Evolutionary conservation across 805 yeast genomes (phyloP), one percentile per base, ranked within the genome.

Genomic region (Candida vartiovaarae): DNA sequence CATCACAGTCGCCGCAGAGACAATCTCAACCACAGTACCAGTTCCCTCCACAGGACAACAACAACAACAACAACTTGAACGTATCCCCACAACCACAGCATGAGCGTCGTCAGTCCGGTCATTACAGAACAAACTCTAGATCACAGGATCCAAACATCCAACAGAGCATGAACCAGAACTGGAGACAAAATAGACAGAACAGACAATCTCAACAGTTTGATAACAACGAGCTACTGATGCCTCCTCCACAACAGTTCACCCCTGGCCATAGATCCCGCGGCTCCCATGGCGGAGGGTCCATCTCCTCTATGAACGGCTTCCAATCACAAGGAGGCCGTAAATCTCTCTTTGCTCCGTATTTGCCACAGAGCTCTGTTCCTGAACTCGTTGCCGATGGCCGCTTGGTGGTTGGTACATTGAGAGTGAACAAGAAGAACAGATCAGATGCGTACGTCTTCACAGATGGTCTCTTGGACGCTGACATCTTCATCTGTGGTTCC

Each of bases 381-480:
- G 95, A 82, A 26, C 70, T 93, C 47, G 82, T 93, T 37, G 77
- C 79, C 50, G 96, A 91, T 50, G 98, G 98, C 23, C 78, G 89
- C 50, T 71, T 93, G 42, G 98, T 93, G 6, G 82, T 95, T 3
- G 99, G 99, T 55, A 84, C 83, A 27, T 70, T 93, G 55, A 76
- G 99, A 52, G 99, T 93, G 36, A 93, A 93, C 67, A 90, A 89
- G 65, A 93, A 93, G 65, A 93, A 93, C 63, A 75, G 99, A 56
- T 88, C 96, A 1, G 98, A 93, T 66, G 99, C 99, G 0, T 93
- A 95, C 66, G 98, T 93, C n/a, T 80, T 96, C 6, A 91, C 98
- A 1, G 97, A 90, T 62, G 96, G 96, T 2, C 75, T 90, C 30
- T 74, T 93, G 50, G 99, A 93, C 64, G 95, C 99, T 0, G 99